Evolutionary conservation across 1,284 basidiomycete species (phyloP), one percentile per base, ranked within the genome.

Genomic region (Rugosomyces carneus): DNA sequence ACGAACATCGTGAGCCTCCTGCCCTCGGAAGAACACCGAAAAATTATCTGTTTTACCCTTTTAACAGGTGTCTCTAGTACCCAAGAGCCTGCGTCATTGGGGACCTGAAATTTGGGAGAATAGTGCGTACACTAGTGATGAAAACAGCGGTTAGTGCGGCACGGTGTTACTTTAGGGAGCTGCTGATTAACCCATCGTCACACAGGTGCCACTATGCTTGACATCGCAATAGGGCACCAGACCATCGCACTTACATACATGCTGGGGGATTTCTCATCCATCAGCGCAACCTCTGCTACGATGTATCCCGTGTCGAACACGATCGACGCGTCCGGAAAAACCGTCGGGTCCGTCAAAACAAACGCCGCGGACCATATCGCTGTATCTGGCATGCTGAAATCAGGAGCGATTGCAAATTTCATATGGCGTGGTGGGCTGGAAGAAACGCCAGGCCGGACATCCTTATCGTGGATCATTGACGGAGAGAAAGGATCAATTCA

Each of bases 381-480:
- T 2, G 47, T 66, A 70, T 36, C 27, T 6, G 50, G 45, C 18
- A 20, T 36, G 3, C 51, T 66, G 21, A 51, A 52, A 27, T 53
- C 50, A 15, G 65, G 66, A 10, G 56, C 59, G 7, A 35, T 64
- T 1, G 58, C 55, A 16, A 64, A 51, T 39, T 44, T 65, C 7
- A 51, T 56, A 11, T 61, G 58, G 52, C 58, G 63, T 13, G 50
- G 47, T 0, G 65, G 66, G 4, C 51, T 57, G 21, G 43, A 44
- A 20, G 48, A 47, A n/a, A 54, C 54, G 3, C 57, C 53, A 20
- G 59, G 58, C n/a, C 48, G 56, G 20, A 51, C 48, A 27, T 48
- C 44, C 1, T 58, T 66, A 34, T 16, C 58, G 1, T 69, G 67
- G 66, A 52, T 57, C 38, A 67, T 70, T 37, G 63, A 69, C 36